Evolutionary conservation across 345 rosid genomes (phyloP).

Genomic region (Gossypium anomalum): DNA sequence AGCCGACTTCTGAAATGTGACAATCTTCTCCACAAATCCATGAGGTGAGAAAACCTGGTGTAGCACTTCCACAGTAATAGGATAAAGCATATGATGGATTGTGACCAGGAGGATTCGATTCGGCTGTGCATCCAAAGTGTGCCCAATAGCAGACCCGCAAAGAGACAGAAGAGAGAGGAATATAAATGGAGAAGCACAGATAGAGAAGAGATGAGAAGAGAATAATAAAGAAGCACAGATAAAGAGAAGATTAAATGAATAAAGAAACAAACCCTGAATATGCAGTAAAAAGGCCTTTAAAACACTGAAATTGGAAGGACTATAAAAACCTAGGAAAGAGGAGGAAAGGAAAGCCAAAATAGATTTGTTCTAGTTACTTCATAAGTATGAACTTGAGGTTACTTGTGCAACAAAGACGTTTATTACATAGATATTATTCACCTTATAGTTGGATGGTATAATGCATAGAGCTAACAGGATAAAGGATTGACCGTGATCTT

Average conservation of each 20-base stretch:
- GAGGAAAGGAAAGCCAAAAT: not conserved
- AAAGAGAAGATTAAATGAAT: slow-evolving; percentile 28
- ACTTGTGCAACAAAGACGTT: not conserved
- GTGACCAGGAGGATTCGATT: slow-evolving; percentile 94
- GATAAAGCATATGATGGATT: slow-evolving; percentile 91
- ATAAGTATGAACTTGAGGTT: slow-evolving; percentile 8
- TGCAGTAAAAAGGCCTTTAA: slow-evolving; percentile 7
- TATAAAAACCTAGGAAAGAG: not conserved
- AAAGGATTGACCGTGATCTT: not conserved
- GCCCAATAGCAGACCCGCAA: slow-evolving; percentile 54
- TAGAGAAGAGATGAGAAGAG: slow-evolving; percentile 54
- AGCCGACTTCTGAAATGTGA: slow-evolving; percentile 98
- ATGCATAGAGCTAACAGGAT: not conserved
- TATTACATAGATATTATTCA: not conserved
- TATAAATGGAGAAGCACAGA: slow-evolving; percentile 47
- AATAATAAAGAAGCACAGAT: slow-evolving; percentile 33
- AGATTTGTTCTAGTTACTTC: not conserved
- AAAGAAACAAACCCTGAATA: slow-evolving; percentile 18
- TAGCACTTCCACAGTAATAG: slow-evolving; percentile 93
- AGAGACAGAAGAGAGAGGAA: slow-evolving; percentile 54
- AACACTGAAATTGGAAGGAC: not conserved
- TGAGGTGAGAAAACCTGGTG: slow-evolving; percentile 92
- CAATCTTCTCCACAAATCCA: slow-evolving; percentile 95
- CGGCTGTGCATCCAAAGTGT: slow-evolving; percentile 71
- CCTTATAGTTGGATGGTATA: not conserved